A percentile compares a stretch with the other conserved stretches of the same genome.
Conservation (phyloP, 208 protist genomes). For the Trypanosoma cruzi region DNA sequence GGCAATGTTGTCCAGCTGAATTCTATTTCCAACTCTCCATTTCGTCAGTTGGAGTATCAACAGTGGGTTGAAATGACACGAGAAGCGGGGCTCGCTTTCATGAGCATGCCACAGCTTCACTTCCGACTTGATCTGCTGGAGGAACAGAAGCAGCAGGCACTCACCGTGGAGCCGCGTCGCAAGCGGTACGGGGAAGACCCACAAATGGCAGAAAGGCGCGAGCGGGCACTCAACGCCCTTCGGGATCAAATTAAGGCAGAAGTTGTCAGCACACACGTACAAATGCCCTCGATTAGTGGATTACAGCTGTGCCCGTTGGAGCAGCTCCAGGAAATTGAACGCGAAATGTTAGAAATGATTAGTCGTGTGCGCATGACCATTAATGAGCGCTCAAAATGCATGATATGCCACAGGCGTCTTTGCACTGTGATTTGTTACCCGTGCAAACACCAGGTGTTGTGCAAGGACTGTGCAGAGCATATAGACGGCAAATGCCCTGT, state of each 20-base stretch:
- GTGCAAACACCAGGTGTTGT: slow-evolving; percentile 91
- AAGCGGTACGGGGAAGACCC: slow-evolving; percentile 64
- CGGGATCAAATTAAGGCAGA: slow-evolving; percentile 41
- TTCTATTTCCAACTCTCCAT: slow-evolving; percentile 91
- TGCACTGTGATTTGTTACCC: slow-evolving; percentile 91
- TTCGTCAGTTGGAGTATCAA: slow-evolving; percentile 84
- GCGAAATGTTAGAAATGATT: slow-evolving; percentile 81
- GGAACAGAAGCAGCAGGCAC: slow-evolving; percentile 85
- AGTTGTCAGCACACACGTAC: slow-evolving; percentile 61
- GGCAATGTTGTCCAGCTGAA: slow-evolving; percentile 91
- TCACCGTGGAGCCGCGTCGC: slow-evolving; percentile 47
- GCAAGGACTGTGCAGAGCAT: slow-evolving; percentile 76
- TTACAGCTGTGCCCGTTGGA: slow-evolving; percentile 55
- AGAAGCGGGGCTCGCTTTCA: slow-evolving; percentile 57
- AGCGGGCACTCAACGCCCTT: slow-evolving; percentile 40
- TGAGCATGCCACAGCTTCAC: slow-evolving; percentile 73
- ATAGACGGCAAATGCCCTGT: slow-evolving; percentile 70
- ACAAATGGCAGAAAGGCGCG: slow-evolving; percentile 39
- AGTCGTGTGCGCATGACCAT: slow-evolving; percentile 71
- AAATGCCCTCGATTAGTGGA: slow-evolving; percentile 60
- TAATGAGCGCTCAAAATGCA: slow-evolving; percentile 86
- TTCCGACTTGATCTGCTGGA: slow-evolving; percentile 86
- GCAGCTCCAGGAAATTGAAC: slow-evolving; percentile 83
- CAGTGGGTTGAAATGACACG: slow-evolving; percentile 76
- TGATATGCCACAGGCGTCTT: slow-evolving; percentile 67